Conservation (phyloP, 2,329 filamentous ascomycete genomes). For the Trichoderma sp. region DNA sequence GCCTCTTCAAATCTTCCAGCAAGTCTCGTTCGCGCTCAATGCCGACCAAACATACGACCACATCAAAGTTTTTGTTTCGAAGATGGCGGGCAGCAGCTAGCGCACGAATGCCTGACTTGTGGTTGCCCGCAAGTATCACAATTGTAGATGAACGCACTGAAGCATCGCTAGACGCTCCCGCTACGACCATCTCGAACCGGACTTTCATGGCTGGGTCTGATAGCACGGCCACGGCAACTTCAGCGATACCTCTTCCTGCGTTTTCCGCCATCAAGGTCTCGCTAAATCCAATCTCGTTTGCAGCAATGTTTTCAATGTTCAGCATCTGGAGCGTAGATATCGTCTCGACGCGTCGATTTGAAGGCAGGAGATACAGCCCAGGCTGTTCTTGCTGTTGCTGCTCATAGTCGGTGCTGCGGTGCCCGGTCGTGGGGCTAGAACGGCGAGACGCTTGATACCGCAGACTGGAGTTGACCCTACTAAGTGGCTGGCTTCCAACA, state of each 20-base stretch:
- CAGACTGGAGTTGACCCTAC: conserved; percentile 54
- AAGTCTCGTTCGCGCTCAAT: conserved; percentile 82
- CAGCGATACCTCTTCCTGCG: conserved; percentile 83
- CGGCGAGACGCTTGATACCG: conserved; percentile 42
- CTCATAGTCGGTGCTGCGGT: conserved; percentile 41
- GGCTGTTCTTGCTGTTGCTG: conserved; percentile 46
- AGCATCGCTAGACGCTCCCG: conserved; percentile 39
- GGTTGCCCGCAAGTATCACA: conserved; percentile 92
- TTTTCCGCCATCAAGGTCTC: conserved; percentile 94
- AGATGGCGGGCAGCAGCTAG: conserved; percentile 86
- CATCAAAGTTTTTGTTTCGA: conserved; percentile 77
- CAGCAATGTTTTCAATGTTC: conserved; percentile 88
- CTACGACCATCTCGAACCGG: conserved; percentile 51
- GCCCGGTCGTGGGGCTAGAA: conserved; percentile 39
- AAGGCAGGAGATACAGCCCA: conserved; percentile 59
- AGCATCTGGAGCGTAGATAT: conserved; percentile 82
- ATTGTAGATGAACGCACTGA: conserved; percentile 47
- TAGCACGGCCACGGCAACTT: conserved; percentile 75
- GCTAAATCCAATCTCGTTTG: conserved; percentile 81
- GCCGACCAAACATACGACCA: conserved; percentile 82
- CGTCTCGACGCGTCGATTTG: conserved; percentile 62
- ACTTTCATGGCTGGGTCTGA: conserved; percentile 63
- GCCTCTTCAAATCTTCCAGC: conserved; percentile 77
- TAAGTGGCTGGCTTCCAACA: conserved; percentile 46
- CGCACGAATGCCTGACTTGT: conserved; percentile 82